A percentile compares a stretch with the other conserved stretches of the same genome.
phyloP scores from a whole-genome alignment of 2,329 filamentous ascomycete species.

The Xylariaceae sp. region DNA sequence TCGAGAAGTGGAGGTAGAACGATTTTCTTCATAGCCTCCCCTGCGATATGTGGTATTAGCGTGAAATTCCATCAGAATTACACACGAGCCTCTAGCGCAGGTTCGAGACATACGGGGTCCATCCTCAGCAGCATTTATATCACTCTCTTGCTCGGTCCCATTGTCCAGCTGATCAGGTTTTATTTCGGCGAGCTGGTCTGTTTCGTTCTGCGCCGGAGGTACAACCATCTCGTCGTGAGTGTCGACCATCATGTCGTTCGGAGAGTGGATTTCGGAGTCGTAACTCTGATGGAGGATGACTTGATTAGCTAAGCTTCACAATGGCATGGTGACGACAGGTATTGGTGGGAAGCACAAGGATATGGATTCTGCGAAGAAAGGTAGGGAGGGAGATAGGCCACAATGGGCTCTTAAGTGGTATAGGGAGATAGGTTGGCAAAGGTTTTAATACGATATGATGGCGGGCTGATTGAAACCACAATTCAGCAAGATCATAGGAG shows the following conservation, averaged over 20 bases:
- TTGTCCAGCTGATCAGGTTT: constrained; percentile 47
- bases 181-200: constrained; percentile 50
- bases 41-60: constrained; percentile 39
- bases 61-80: no score
- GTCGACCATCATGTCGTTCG: constrained; percentile 54
- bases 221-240: constrained; percentile 51
- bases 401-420: constrained; percentile 1
- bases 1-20: constrained; percentile 68
- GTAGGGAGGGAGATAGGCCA: constrained; percentile 1
- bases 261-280: constrained; percentile 47
- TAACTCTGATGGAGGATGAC: constrained; percentile 38
- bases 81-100: no score
- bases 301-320: constrained; percentile 11
- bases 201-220: constrained; percentile 41
- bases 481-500: no score
- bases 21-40: constrained; percentile 79
- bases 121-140: constrained; percentile 50
- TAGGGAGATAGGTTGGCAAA: constrained; percentile 1
- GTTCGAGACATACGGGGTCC: no score
- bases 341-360: not conserved
- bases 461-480: no score
- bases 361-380: not conserved
- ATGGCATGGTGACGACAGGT: not conserved
- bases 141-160: constrained; percentile 44
- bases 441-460: constrained; percentile 2